These are phyloP conservation scores for Funneliformis geosporum DNA, from an alignment of 192 early-diverging fungal species.

Conservation along the genomic window DNA sequence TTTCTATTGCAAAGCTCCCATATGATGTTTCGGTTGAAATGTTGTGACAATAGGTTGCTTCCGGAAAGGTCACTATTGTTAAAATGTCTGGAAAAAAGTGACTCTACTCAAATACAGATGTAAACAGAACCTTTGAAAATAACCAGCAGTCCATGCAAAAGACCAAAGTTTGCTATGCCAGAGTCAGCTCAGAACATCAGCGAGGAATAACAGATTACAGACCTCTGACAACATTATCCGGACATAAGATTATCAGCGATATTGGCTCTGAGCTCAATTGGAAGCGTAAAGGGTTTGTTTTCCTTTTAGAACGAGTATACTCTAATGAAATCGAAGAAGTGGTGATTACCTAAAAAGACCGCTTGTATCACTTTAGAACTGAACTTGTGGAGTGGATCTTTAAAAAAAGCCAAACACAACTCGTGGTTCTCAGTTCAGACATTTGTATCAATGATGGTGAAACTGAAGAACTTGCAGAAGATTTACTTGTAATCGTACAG, in stretches of 20 bases:
- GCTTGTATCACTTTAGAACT: constrained; percentile 1
- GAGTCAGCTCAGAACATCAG: background rate
- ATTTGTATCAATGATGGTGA: background rate
- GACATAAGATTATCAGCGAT: constrained; percentile 21
- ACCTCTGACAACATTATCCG: constrained; percentile 18
- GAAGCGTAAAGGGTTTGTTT: constrained; percentile 1
- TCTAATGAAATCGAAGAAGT: constrained; percentile 6
- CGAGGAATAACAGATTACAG: background rate
- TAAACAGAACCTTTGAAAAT: constrained; percentile 25
- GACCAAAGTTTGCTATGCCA: constrained; percentile 5
- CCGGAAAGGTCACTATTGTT: constrained; percentile 8
- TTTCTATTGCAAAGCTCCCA: no score
- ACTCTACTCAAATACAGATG: constrained; percentile 19
- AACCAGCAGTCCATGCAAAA: constrained; percentile 14
- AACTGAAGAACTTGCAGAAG: constrained; percentile 1
- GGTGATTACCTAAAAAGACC: background rate
- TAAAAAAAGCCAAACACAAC: constrained; percentile 4
- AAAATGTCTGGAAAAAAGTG: constrained; percentile 1
- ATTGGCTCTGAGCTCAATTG: background rate
- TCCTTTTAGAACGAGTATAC: constrained; percentile 12
- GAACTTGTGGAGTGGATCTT: constrained; percentile 20
- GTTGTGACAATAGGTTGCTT: background rate
- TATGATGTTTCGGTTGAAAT: no score
- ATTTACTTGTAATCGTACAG: constrained; percentile 16
- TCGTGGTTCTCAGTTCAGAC: constrained; percentile 17